Evolutionary conservation across 345 rosid species (phyloP), one percentile per base, ranked within the genome.

Genomic region (Salix arbutifolia): DNA sequence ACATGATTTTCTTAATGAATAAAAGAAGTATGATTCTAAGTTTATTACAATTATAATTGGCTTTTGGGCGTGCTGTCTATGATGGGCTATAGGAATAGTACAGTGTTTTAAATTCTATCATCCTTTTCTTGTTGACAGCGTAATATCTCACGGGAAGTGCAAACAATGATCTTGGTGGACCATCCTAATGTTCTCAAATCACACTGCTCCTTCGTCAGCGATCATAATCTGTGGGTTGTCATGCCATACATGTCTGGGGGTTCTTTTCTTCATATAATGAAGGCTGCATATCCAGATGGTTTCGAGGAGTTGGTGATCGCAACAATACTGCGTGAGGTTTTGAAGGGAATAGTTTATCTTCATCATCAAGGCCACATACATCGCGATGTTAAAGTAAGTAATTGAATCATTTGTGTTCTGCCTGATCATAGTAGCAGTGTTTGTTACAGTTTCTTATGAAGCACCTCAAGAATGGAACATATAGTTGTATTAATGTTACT

Each of bases 201-300:
- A 10, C 92, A 91, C 78, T 96, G 99, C 78, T 96, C 98, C 18
- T 96, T 96, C 73, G 99, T 93, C 71, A 90, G 81, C 66, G 98
- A 91, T 70, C 99, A 96, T 73, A 96, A 87, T 80, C 69, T 96
- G 76, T 96, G 99, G 99, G 94, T 96, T 56, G 91, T 93, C 65
- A 96, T 96, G 99, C 98, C 99, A 28, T 96, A 81, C 85, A 96
- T 96, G 98, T 80, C 99, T 65, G 99, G 99, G 44, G 99, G 99
- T 25, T 96, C 99, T 73, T 96, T 97, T 80, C 98, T 93, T 78
- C 99, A 96, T 81, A 93, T 96, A 53, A 73, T 96, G 77, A 96
- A 96, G 88, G 99, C 99, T 72, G 98, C 94, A 11, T 85, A 90
- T 83, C 90, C 98, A 46, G 97, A 93, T 79, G 99, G 98, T 58